Base-by-base conservation (phyloP, 2,329 filamentous ascomycete species). In the Lizonia empirigonia region DNA sequence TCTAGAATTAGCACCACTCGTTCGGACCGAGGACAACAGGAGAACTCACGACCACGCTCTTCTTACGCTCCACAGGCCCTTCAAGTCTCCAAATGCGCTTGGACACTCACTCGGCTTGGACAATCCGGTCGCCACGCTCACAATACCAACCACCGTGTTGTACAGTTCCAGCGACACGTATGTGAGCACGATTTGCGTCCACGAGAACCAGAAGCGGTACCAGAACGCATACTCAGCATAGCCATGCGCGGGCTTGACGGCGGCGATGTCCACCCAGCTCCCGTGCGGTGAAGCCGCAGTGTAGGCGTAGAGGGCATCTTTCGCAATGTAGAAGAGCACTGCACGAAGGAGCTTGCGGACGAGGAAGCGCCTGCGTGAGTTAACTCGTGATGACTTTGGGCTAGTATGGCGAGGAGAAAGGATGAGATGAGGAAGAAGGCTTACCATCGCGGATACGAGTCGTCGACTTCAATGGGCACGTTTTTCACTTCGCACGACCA, bases 401-500 rank as follows among this genome's bases (percentile, higher is more conserved):
- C 15, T 32, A 8, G 24, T 1, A 13, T 19, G 7, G 7, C 2
- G 13, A 16, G 7, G 13, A 23, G 15, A 19, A 15, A 3, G 5
- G 22, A n/a, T 23, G 4, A 18, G n/a, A 32, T 3, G 32, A 18
- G 22, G 15, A 19, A 8, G 18, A 39, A 32, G 9, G 54, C 59
- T 27, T 44, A 69, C 67, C 53, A 58, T 22, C 58, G 49, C 2
- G 66, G 52, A 57, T 64, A 67, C 26, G 48, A 33, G 1, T 49
- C 22, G 12, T 50, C 39, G 20, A 62, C 57, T 33, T 64, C 59
- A 16, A 59, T 39, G 2, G 53, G 58, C 16, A 67, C 58, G 29
- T 67, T 65, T 46, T 69, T 69, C 20, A 62, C 60, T 30, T 71
- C 62, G 16, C 58, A 45, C 7, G 59, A 63, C 67, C 67, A 70